Percentiles rank a stretch among this genome's conserved stretches.
Conservation (phyloP, 139 green algal genomes). For the Chlamydomonas schloesseri region DNA sequence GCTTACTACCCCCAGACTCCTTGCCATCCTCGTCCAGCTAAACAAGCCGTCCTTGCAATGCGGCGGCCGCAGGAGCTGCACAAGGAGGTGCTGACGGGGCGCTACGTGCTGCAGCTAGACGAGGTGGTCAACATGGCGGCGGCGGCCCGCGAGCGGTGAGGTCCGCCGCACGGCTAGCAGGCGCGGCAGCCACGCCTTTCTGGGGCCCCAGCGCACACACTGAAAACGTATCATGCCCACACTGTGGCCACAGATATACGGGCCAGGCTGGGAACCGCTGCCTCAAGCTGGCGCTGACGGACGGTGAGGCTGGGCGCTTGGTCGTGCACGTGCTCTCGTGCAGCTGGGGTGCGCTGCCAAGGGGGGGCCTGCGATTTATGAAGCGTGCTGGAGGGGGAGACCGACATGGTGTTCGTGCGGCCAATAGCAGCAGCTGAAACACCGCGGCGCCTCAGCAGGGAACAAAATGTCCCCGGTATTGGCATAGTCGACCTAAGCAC, state of each 20-base stretch:
- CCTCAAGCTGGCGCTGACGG: constrained; percentile 80
- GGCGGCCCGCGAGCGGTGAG: constrained; percentile 69
- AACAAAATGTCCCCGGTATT: too few relatives aligned
- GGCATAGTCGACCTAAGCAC: too few relatives aligned
- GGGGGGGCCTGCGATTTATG: too few relatives aligned
- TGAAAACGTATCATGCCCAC: too few relatives aligned
- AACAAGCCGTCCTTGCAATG: too few relatives aligned
- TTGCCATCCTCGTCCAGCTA: background rate
- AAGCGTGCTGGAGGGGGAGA: too few relatives aligned
- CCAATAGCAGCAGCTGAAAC: too few relatives aligned
- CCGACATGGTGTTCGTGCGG: too few relatives aligned
- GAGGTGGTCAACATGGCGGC: constrained; percentile 78
- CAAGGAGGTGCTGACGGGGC: constrained; percentile 63
- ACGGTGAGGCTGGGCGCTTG: constrained; percentile 61
- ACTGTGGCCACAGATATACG: constrained; percentile 63
- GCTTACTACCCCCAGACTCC: background rate
- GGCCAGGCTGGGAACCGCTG: constrained; percentile 48
- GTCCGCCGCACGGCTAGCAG: background rate
- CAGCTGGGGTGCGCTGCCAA: too few relatives aligned
- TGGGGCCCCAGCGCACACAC: too few relatives aligned
- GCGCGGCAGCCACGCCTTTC: too few relatives aligned
- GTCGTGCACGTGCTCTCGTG: background rate
- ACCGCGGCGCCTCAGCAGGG: too few relatives aligned
- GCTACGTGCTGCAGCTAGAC: constrained; percentile 81
- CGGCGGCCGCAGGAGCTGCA: constrained; percentile 58